These are phyloP conservation scores for Petunia axillaris DNA, from an alignment of 257 asterid species.

Conservation along the genomic window DNA sequence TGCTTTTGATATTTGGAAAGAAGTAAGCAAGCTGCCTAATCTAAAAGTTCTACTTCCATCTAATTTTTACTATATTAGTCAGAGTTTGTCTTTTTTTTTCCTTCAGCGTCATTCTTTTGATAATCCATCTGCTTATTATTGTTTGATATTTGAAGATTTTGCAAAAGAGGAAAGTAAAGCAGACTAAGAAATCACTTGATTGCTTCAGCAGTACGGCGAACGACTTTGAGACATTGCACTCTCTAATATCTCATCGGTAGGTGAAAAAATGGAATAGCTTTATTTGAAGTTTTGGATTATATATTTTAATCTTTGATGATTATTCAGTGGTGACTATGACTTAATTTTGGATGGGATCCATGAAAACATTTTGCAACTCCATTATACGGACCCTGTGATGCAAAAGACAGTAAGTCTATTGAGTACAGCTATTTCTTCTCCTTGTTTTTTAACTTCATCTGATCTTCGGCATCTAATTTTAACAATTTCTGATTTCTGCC, in stretches of 20 bases:
- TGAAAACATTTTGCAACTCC: conserved; percentile 81
- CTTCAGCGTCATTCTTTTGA: not conserved
- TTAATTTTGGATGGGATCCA: conserved; percentile 86
- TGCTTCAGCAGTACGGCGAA: conserved; percentile 46
- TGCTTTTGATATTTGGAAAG: conserved; percentile 96
- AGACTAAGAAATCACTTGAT: conserved; percentile 47
- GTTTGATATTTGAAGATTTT: conserved; percentile 58
- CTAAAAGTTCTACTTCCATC: not conserved
- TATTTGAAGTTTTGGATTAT: conserved; percentile 33
- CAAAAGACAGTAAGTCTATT: conserved; percentile 80
- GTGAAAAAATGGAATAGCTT: conserved; percentile 32
- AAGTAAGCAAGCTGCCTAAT: conserved; percentile 49
- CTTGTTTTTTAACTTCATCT: not conserved
- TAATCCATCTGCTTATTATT: not conserved
- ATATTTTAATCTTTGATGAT: conserved; percentile 30
- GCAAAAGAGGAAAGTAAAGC: conserved; percentile 72
- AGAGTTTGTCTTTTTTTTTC: not conserved
- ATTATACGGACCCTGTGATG: conserved; percentile 90
- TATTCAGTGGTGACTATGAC: conserved; percentile 87
- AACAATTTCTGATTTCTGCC: not conserved
- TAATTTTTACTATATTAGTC: not conserved
- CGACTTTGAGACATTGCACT: conserved; percentile 74
- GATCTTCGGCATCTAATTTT: conserved; percentile 13
- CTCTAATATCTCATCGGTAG: conserved; percentile 83
- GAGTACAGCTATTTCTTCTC: conserved; percentile 8